Evolutionary conservation across 1,284 basidiomycete species (phyloP).

Genomic region (Sporisorium reilianum): DNA sequence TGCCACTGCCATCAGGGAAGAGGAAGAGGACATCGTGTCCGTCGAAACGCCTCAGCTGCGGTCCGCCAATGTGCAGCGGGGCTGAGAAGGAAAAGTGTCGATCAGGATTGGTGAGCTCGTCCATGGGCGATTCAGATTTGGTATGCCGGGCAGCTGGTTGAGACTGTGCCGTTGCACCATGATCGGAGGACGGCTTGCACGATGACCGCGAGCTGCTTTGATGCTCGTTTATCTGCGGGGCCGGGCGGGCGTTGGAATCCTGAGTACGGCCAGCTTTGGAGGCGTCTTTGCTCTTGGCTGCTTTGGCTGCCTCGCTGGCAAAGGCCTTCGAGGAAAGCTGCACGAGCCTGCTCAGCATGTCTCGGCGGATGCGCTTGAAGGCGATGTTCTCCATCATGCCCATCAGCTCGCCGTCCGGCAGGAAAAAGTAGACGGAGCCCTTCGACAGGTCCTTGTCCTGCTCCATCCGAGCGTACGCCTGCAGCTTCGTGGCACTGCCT

Average conservation of each 20-base stretch:
- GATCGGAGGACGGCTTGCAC: neutral
- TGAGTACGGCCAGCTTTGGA: neutral
- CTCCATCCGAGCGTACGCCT: slow-evolving; percentile 41
- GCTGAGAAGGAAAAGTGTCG: slow-evolving; percentile 16
- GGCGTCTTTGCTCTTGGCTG: slow-evolving; percentile 5
- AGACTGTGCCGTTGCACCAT: neutral
- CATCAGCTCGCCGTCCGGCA: slow-evolving; percentile 32
- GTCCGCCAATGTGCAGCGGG: slow-evolving; percentile 31
- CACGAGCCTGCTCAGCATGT: slow-evolving; percentile 40
- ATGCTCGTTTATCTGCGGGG: neutral
- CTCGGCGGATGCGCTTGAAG: slow-evolving; percentile 45
- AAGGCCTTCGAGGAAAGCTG: slow-evolving; percentile 41
- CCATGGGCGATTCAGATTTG: slow-evolving; percentile 23
- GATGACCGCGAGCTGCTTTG: neutral
- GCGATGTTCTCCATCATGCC: slow-evolving; percentile 45
- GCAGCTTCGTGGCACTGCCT: slow-evolving; percentile 18
- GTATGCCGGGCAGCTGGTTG: neutral
- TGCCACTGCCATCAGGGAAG: slow-evolving; percentile 48
- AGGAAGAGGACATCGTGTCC: slow-evolving; percentile 31
- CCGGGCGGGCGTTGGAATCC: neutral
- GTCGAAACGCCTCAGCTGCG: slow-evolving; percentile 17
- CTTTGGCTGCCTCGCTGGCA: slow-evolving; percentile 35
- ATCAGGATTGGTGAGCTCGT: slow-evolving; percentile 31
- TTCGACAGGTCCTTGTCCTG: slow-evolving; percentile 34
- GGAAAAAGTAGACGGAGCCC: slow-evolving; percentile 43